phyloP scores from a whole-genome alignment of 208 protist species.

The Porcisia deanei region DNA sequence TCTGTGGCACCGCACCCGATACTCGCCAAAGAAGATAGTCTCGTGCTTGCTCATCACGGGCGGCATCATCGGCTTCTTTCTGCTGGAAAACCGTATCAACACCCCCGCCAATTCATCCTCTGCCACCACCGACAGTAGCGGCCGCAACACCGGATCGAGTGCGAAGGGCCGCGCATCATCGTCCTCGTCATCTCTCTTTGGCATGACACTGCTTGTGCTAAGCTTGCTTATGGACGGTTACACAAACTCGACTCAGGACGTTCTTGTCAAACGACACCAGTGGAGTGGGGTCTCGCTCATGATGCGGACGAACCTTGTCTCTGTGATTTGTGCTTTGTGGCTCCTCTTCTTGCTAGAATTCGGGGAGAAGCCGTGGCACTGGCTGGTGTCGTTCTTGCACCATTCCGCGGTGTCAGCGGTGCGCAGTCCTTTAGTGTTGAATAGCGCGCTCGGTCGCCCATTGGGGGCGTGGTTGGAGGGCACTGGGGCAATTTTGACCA shows the following conservation, averaged over 20 bases:
- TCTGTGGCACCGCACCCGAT: constrained; percentile 67
- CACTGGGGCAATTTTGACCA: not conserved
- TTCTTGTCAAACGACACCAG: constrained; percentile 56
- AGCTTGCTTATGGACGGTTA: constrained; percentile 82
- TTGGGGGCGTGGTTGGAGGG: not conserved
- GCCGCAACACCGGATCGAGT: not conserved
- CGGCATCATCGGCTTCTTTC: constrained; percentile 67
- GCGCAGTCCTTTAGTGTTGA: not conserved
- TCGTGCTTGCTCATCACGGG: constrained; percentile 63
- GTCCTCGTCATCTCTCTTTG: constrained; percentile 30
- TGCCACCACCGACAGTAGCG: not conserved
- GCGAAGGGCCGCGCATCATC: not conserved
- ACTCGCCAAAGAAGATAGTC: constrained; percentile 53
- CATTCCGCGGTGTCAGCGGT: not conserved
- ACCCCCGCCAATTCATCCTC: not conserved
- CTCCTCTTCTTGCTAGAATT: constrained; percentile 42
- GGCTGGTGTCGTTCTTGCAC: constrained; percentile 18
- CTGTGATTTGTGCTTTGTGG: constrained; percentile 33
- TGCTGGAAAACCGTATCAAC: constrained; percentile 38
- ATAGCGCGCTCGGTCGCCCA: not conserved
- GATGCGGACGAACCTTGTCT: constrained; percentile 59
- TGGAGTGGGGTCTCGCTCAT: constrained; percentile 71
- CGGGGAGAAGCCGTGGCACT: constrained; percentile 31
- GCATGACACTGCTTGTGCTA: constrained; percentile 53
- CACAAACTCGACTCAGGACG: constrained; percentile 85